phyloP scores from a whole-genome alignment of 148 eudicot species.

The Nepenthes gracilis region DNA sequence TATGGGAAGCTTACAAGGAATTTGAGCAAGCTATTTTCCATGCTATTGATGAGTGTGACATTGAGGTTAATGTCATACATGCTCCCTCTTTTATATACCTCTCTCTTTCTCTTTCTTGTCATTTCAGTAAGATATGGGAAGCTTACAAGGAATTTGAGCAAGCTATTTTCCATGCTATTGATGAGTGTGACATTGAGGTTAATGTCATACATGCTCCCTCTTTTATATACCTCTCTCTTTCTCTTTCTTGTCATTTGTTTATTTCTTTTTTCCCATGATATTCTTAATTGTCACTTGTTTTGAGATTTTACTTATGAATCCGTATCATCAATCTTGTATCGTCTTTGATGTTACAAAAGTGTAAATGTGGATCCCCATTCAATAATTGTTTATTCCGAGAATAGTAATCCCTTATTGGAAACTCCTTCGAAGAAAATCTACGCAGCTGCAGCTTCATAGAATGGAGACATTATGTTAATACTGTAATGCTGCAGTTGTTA shows the following conservation, averaged over 20 bases:
- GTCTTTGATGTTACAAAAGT: no score
- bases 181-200: slow-evolving; percentile 47
- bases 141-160: slow-evolving; percentile 78
- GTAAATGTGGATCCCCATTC: no score
- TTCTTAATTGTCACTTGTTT: no score
- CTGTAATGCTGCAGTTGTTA: no score
- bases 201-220: slow-evolving; percentile 8
- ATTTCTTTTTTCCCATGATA: background rate
- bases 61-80: slow-evolving; percentile 28
- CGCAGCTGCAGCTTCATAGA: no score
- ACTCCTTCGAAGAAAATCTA: no score
- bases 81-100: slow-evolving; percentile 1
- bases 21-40: slow-evolving; percentile 62
- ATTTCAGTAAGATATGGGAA: slow-evolving; percentile 70
- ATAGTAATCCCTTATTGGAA: no score
- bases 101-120: background rate
- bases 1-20: slow-evolving; percentile 84
- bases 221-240: background rate
- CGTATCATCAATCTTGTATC: no score
- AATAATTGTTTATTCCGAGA: no score
- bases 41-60: slow-evolving; percentile 43
- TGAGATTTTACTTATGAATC: no score
- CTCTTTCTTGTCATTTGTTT: background rate
- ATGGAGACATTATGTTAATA: no score
- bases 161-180: slow-evolving; percentile 42